Evolutionary conservation across 768 basidiomycete genomes (phyloP), one percentile per base, ranked within the genome.

Genomic region (Obba rivulosa): DNA sequence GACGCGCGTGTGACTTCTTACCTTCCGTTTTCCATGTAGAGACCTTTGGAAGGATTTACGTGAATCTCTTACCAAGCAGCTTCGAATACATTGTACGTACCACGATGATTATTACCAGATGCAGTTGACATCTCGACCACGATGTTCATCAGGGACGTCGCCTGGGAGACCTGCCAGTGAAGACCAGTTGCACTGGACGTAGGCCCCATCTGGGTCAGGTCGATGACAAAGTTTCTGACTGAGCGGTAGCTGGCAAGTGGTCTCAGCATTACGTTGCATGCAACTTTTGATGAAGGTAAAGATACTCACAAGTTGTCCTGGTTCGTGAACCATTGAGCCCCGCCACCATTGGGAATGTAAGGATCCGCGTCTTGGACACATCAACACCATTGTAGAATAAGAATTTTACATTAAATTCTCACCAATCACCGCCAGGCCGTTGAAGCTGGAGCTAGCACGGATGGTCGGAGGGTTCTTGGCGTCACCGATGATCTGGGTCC

Each of bases 81-180:
- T 22, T 2, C 9, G 43, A 45, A 23, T 22, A 47, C 3, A 24
- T 10, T 20, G 14, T 20, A 52, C 49, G 34, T 64, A 79, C 84
- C 85, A 73, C 83, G 78, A 55, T 89, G 87, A 13, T 74, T 76
- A 8, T 78, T 87, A 51, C 78, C 73, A 17, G 74, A 54, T 8
- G 70, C 78, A 17, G 75, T 75, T 2, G 82, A 84, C 84, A 88
- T 83, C 50, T 84, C 66, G 52, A 89, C 74, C 20, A 78, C 74
- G 50, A 91, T 79, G 61, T 90, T 88, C 51, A 83, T 73, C 36
- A 90, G 62, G 0, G 83, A 85, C 0, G 87, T 89, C 9, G 82
- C 75, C 62, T 90, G 87, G 0, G 87, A 78, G 16, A 89, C 83
- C 66, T 90, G 87, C 87, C 87, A 90, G 57, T 90, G 87, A 25